Base-by-base conservation (phyloP, 2,329 filamentous ascomycete species). In the Curvularia lunata region DNA sequence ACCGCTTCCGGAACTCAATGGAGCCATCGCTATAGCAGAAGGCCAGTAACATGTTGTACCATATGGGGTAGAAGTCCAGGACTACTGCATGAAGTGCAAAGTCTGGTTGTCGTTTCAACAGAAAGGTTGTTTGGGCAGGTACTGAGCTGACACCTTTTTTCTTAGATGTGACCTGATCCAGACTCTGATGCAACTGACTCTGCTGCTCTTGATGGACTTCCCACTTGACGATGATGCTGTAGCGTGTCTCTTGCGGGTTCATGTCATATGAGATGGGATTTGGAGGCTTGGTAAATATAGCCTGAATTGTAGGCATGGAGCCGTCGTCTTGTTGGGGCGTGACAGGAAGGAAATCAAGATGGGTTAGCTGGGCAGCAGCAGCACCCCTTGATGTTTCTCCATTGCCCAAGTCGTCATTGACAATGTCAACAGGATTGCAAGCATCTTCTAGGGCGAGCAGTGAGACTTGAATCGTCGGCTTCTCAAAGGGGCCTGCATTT, bases 191-290 rank as follows among this genome's bases (percentile, higher is more conserved):
- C 7, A 96, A 79, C 9, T 79, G 67, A 28, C 69, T 82, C 62
- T 89, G 86, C n/a, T 84, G 78, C 47, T 86, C 83, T 30, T 90
- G 86, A 30, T 84, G 82, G 9, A 94, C 74, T 65, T 95, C 89
- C 94, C 94, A 98, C 61, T 90, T 85, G 62, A 92, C 88, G 61
- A 98, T 82, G 40, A 93, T 85, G 65, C 88, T 96, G 65, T 90
- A 86, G 0, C 86, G 80, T 30, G 88, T 86, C 63, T 88, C 86
- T 41, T 84, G 83, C 52, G 85, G 87, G 28, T 88, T 82, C 28
- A 83, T 78, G 51, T 78, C 78, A 16, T 72, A 63, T 16, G 71
- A 61, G 7, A 71, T 59, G 9, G 71, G 23, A 19, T 71, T 77
- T 25, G 80, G 82, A 54, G 81, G 76, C 68, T 84, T 84, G 9